Percentiles rank a stretch among this genome's conserved stretches.
phyloP scores from a whole-genome alignment of 345 rosid genomes.

The Balakata baccata region DNA sequence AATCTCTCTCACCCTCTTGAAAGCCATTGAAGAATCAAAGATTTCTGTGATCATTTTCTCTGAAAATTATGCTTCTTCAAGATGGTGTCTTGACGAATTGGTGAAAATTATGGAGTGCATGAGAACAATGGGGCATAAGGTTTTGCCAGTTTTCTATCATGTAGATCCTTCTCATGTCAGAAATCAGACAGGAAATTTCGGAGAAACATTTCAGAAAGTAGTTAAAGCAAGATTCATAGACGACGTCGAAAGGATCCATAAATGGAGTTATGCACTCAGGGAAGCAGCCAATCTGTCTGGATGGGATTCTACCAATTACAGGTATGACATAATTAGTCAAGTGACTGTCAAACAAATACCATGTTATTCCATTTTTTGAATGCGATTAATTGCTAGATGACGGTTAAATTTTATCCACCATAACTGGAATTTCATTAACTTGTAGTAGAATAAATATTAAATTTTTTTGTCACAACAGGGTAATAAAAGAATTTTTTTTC shows the following conservation, averaged over 20 bases:
- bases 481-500: too few relatives aligned
- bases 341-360: too few relatives aligned
- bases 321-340: too few relatives aligned
- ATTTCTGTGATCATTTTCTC: slow-evolving; percentile 11
- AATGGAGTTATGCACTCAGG: slow-evolving; percentile 22
- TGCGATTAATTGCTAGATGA: too few relatives aligned
- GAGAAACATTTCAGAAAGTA: background rate
- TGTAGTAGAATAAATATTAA: too few relatives aligned
- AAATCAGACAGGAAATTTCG: slow-evolving; percentile 12
- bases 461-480: too few relatives aligned
- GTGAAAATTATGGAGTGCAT: slow-evolving; percentile 24
- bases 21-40: slow-evolving; percentile 1
- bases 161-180: slow-evolving; percentile 26
- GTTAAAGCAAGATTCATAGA: background rate
- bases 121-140: background rate
- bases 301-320: background rate
- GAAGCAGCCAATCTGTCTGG: background rate
- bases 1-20: background rate
- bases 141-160: slow-evolving; percentile 36
- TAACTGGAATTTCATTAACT: too few relatives aligned
- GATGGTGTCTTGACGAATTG: slow-evolving; percentile 17
- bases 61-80: background rate
- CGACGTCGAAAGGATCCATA: background rate
- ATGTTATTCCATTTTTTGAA: too few relatives aligned
- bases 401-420: too few relatives aligned